These are phyloP conservation scores for Hordeum vulgare DNA, from an alignment of 176 grass and related monocot genomes.

Conservation along the genomic window DNA sequence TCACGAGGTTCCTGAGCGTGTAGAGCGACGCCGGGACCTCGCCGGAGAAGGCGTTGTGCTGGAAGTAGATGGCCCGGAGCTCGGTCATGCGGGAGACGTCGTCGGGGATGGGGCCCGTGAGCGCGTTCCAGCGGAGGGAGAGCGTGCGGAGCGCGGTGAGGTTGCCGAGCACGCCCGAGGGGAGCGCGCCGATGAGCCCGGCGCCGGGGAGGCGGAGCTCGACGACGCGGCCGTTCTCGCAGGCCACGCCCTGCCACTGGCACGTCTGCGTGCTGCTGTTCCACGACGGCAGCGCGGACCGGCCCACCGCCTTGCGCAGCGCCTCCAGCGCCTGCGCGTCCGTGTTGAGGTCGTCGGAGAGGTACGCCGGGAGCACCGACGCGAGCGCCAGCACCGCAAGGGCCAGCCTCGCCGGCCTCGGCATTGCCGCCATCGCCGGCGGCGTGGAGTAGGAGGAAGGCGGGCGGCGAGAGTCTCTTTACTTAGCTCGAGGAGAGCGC, in stretches of 20 bases:
- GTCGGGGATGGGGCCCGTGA: slow-evolving; percentile 50
- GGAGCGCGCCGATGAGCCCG: slow-evolving; percentile 73
- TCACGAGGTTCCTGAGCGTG: slow-evolving; percentile 63
- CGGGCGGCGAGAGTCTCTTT: not conserved
- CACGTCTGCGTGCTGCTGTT: slow-evolving; percentile 61
- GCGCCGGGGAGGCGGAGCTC: slow-evolving; percentile 72
- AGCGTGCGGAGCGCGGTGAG: slow-evolving; percentile 82
- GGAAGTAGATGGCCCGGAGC: slow-evolving; percentile 87
- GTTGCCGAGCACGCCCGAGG: slow-evolving; percentile 52
- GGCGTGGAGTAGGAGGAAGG: not conserved
- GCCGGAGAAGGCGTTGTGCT: slow-evolving; percentile 67
- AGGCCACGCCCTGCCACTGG: slow-evolving; percentile 61
- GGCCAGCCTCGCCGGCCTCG: slow-evolving; percentile 16
- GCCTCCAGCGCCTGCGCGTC: slow-evolving; percentile 60
- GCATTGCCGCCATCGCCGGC: slow-evolving; percentile 47
- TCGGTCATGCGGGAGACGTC: slow-evolving; percentile 59
- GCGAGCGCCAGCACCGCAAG: slow-evolving; percentile 23
- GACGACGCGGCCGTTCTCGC: slow-evolving; percentile 55
- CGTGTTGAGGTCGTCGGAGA: slow-evolving; percentile 42
- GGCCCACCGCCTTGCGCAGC: slow-evolving; percentile 60
- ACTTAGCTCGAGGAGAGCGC: slow-evolving; percentile 15
- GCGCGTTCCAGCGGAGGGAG: slow-evolving; percentile 87
- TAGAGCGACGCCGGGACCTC: slow-evolving; percentile 62
- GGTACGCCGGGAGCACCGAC: slow-evolving; percentile 5
- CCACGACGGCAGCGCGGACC: slow-evolving; percentile 52